Evolutionary conservation across 176 grass and related monocot species (phyloP).

Genomic region (Aegilops bicornis): DNA sequence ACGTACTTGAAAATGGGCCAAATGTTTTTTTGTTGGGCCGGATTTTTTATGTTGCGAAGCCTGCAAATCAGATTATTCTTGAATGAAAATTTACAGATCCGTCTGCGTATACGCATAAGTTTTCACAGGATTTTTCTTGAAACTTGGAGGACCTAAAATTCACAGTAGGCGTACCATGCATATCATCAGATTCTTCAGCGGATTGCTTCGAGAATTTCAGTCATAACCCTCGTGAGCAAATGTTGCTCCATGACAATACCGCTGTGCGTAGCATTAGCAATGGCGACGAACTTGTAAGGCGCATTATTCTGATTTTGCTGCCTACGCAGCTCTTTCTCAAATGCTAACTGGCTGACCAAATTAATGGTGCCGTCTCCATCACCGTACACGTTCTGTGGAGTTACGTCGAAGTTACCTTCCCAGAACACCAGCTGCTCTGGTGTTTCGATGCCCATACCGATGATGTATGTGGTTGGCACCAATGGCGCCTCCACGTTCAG

Average conservation of each 20-base stretch:
- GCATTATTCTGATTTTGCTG: background rate
- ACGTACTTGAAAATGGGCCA: too few relatives aligned
- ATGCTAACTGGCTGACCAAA: background rate
- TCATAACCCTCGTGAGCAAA: background rate
- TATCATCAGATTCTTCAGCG: background rate
- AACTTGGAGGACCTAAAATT: too few relatives aligned
- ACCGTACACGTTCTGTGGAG: background rate
- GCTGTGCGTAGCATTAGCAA: background rate
- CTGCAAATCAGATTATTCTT: too few relatives aligned
- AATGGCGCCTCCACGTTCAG: too few relatives aligned
- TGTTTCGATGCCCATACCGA: background rate
- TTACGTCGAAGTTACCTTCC: background rate
- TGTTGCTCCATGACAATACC: background rate
- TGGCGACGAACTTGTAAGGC: background rate
- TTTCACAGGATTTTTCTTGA: too few relatives aligned
- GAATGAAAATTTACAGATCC: too few relatives aligned
- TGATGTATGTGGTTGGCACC: background rate
- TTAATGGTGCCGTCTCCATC: slow-evolving; percentile 6
- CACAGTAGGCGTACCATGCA: too few relatives aligned
- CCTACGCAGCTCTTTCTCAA: background rate
- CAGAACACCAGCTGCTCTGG: background rate
- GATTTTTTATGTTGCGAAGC: too few relatives aligned
- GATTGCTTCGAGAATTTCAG: background rate
- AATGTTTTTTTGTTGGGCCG: too few relatives aligned
- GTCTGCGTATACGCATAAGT: too few relatives aligned